Evolutionary conservation across 2,329 filamentous ascomycete genomes (phyloP), one percentile per base, ranked within the genome.

Genomic region (Phoma sp.): DNA sequence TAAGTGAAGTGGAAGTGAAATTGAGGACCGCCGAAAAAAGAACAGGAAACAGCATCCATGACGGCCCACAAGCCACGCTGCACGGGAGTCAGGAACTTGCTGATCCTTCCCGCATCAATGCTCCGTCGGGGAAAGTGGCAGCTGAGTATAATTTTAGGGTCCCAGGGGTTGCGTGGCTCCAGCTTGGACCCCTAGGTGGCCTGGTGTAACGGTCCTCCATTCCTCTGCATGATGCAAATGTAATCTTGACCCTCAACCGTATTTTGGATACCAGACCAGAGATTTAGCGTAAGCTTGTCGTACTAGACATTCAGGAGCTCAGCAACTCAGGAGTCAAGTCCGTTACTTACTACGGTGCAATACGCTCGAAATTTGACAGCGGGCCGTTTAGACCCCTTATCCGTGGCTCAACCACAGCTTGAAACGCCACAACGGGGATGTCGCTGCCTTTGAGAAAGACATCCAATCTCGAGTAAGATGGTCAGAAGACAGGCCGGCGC

Each of bases 61-160:
- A 47, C 36, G n/a, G 32, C 46, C 25, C 46, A 39, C 52, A 25
- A 55, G 52, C 52, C 52, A 50, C 29, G 29, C 52, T 55, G 43
- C 37, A 54, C 51, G 51, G 45, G 24, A 43, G 38, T 39, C 35
- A 55, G 29, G 45, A 40, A 50, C 40, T 50, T 31, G 52, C 52
- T 55, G 52, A 55, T 55, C 52, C 46, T 55, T 55, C 52, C 52
- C 52, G 47, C 52, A 51, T 51, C 31, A 45, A 45, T 17, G 46
- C 52, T 43, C 43, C 41, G 41, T 55, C 41, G 52, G 52, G 52
- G 52, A 40, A 50, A 51, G 46, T 46, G 52, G 35, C 32, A 43
- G 44, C 35, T 46, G 41, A 51, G 46, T 35, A 45, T 51, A 55
- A 55, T 46, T 51, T 55, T 55, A 55, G 52, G 43, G 32, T 32